phyloP scores from a whole-genome alignment of 2,329 filamentous ascomycete genomes.

The Aspergillus unguis region DNA sequence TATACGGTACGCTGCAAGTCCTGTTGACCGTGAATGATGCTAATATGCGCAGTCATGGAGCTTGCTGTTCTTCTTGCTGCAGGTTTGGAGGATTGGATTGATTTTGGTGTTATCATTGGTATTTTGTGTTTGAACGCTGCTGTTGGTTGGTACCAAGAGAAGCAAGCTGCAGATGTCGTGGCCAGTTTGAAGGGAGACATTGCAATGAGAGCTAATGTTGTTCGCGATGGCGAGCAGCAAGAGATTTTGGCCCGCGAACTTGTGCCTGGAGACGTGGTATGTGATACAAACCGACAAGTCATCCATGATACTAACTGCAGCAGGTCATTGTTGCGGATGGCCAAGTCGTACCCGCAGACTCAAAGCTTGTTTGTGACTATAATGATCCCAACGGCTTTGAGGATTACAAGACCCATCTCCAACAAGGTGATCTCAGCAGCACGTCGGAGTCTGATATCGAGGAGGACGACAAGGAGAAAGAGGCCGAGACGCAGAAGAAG shows the following conservation, averaged over 20 bases:
- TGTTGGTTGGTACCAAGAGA: slow-evolving; percentile 79
- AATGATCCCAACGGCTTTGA: slow-evolving; percentile 64
- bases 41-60: slow-evolving; percentile 59
- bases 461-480: slow-evolving; percentile 23
- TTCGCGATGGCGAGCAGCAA: slow-evolving; percentile 64
- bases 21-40: neutral
- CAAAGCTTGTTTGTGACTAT: slow-evolving; percentile 69
- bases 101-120: slow-evolving; percentile 74
- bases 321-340: slow-evolving; percentile 70
- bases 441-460: slow-evolving; percentile 53
- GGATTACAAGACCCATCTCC: slow-evolving; percentile 62
- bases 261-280: slow-evolving; percentile 72
- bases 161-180: slow-evolving; percentile 74
- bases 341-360: slow-evolving; percentile 66
- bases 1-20: slow-evolving; percentile 60
- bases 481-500: slow-evolving; percentile 14
- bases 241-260: slow-evolving; percentile 69
- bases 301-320: slow-evolving; percentile 16
- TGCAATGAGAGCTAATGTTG: slow-evolving; percentile 66
- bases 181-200: slow-evolving; percentile 75
- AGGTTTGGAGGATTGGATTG: slow-evolving; percentile 71
- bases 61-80: slow-evolving; percentile 69
- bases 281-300: slow-evolving; percentile 25
- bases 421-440: slow-evolving; percentile 57
- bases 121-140: slow-evolving; percentile 71